Base-by-base conservation (phyloP, 352 stramenopile genomes). In the Phytophthora ramorum region DNA sequence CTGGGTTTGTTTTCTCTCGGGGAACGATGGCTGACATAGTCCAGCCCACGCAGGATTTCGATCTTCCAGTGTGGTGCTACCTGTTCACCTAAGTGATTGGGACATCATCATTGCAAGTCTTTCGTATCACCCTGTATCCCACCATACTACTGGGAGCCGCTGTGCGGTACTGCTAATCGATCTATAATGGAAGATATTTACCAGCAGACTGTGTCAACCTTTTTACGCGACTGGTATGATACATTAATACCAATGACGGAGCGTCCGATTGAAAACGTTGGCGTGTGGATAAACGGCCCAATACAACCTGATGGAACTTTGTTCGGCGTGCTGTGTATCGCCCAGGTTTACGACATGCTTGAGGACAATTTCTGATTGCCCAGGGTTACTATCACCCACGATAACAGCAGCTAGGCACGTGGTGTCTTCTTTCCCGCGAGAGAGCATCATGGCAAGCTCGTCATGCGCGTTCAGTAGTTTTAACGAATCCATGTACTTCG, bases 81-180 rank as follows among this genome's bases (percentile, higher is more conserved):
- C 45, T 13, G 16, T 49, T 30, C 45, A 56, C 24, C 12, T 63
- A 4, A 55, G 34, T n/a, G 32, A 55, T 37, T 56, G 32, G 34
- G 44, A 22, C 9, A 16, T 48, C 30, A 54, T 63, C 20, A 43
- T 55, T 41, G 32, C 38, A 5, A 14, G 22, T 41, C 12, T 63
- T 4, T 1, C 12, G 2, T 55, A 54, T 14, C 12, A 14, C 20
- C 2, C 32, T 43, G 1, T 19, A 9, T 4, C 41, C 43, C n/a
- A 55, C 55, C 44, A 7, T 54, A 54, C 17, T 63, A 46, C 32
- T 63, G 49, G 6, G 55, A 63, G 8, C 32, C 55, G 4, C 24
- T 62, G 9, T 54, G 17, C 19, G 8, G 3, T 12, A 17, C 7
- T 19, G 17, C 8, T 2, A 43, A 54, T 41, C 28, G 1, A 12